Percentiles rank a stretch among this genome's conserved stretches.
These are phyloP conservation scores for Blastobotrys parvus DNA, from an alignment of 805 yeast species.

Conservation along the genomic window DNA sequence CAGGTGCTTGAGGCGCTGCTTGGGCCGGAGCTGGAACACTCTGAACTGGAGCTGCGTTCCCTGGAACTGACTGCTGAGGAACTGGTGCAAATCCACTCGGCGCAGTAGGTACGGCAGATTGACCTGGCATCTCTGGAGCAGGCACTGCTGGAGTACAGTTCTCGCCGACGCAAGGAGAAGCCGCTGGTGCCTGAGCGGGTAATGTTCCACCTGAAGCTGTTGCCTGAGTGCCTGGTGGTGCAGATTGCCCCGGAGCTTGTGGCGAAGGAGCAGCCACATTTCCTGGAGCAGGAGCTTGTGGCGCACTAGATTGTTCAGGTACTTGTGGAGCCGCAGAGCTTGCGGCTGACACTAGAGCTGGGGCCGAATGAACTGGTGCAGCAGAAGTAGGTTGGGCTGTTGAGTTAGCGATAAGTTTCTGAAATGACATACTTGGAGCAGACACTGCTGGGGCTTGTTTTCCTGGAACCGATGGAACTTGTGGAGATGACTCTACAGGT, in stretches of 20 bases:
- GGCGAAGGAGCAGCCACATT: too few species aligned
- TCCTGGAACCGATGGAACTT: neutral
- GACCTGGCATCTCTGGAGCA: neutral
- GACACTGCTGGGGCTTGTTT: too few species aligned
- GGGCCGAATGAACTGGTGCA: too few species aligned
- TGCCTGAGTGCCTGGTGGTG: neutral
- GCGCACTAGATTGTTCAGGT: neutral
- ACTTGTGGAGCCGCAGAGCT: neutral
- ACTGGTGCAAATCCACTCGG: neutral
- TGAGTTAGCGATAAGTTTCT: too few species aligned
- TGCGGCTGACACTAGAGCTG: neutral
- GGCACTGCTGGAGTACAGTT: too few species aligned
- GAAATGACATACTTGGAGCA: too few species aligned
- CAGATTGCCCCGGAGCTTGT: neutral
- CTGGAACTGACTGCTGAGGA: neutral
- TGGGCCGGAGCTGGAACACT: neutral
- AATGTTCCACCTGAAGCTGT: neutral
- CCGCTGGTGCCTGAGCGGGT: neutral
- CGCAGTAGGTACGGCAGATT: neutral
- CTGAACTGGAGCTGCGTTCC: neutral
- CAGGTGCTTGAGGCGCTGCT: neutral
- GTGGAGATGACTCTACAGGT: slow-evolving; percentile 1
- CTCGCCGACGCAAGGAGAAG: too few species aligned
- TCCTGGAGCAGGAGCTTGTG: neutral
- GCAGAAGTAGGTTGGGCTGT: too few species aligned